These are phyloP conservation scores for Talinum fruticosum DNA, from an alignment of 148 eudicot species.

Conservation along the genomic window DNA sequence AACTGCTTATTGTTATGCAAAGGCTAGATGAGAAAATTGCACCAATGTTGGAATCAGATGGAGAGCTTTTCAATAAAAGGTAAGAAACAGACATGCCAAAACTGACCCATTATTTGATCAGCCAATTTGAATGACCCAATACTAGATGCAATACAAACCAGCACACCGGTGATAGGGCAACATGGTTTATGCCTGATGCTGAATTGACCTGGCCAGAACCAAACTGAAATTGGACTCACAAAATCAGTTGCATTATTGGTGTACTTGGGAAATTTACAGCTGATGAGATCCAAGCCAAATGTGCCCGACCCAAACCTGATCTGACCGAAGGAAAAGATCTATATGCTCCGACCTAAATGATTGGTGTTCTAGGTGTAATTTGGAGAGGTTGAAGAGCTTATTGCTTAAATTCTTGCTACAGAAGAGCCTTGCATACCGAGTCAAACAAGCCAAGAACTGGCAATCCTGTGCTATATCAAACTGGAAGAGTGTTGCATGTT, in stretches of 20 bases:
- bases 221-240: neutral
- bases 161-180: neutral
- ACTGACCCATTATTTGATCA: neutral
- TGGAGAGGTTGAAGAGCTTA: too few species aligned
- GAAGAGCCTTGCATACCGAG: too few species aligned
- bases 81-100: constrained; percentile 25
- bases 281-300: too few species aligned
- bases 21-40: constrained; percentile 77
- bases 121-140: neutral
- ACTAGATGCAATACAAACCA: neutral
- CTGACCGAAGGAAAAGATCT: too few species aligned
- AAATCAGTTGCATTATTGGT: neutral
- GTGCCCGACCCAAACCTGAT: too few species aligned
- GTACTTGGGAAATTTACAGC: too few species aligned
- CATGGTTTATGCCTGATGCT: neutral
- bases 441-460: too few species aligned
- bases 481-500: neutral
- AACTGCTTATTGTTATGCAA: constrained; percentile 93
- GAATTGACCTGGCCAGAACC: neutral
- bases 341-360: too few species aligned
- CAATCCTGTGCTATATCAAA: neutral
- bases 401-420: too few species aligned
- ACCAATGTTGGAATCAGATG: constrained; percentile 89
- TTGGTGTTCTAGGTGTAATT: too few species aligned
- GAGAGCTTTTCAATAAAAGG: constrained; percentile 86